These are phyloP conservation scores for Cladobotryum mycophilum DNA, from an alignment of 2,329 filamentous ascomycete species.

Conservation along the genomic window DNA sequence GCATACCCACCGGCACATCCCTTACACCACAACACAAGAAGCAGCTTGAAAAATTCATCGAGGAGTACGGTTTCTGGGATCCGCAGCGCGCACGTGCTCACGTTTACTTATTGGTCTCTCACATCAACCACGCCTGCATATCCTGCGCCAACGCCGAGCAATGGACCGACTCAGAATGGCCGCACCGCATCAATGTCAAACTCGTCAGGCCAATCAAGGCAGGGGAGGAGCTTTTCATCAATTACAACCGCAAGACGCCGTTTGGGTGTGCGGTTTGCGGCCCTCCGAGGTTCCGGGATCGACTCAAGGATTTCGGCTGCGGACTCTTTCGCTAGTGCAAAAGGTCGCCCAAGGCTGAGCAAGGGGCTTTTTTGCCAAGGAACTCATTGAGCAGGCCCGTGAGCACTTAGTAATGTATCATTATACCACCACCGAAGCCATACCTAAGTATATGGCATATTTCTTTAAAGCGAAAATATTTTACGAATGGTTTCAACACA, in stretches of 20 bases:
- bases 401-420: background rate
- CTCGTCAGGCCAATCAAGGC: slow-evolving; percentile 14
- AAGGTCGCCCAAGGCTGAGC: background rate
- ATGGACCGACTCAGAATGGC: slow-evolving; percentile 6
- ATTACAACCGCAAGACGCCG: slow-evolving; percentile 25
- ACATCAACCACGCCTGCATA: slow-evolving; percentile 30
- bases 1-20: background rate
- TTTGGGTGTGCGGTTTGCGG: slow-evolving; percentile 23
- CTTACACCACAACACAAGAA: slow-evolving; percentile 6
- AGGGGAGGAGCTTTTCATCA: slow-evolving; percentile 31
- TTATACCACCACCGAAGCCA: background rate
- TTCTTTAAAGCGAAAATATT: too few species aligned
- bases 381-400: background rate
- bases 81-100: slow-evolving; percentile 3
- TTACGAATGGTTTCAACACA: too few species aligned
- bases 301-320: background rate
- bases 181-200: slow-evolving; percentile 17
- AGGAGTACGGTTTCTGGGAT: slow-evolving; percentile 21
- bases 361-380: background rate
- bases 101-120: slow-evolving; percentile 17
- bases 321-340: background rate
- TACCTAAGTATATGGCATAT: too few species aligned
- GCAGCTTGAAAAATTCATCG: slow-evolving; percentile 17
- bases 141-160: slow-evolving; percentile 22
- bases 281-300: background rate